phyloP scores from a whole-genome alignment of 805 yeast genomes.

The Candida succiphila region DNA sequence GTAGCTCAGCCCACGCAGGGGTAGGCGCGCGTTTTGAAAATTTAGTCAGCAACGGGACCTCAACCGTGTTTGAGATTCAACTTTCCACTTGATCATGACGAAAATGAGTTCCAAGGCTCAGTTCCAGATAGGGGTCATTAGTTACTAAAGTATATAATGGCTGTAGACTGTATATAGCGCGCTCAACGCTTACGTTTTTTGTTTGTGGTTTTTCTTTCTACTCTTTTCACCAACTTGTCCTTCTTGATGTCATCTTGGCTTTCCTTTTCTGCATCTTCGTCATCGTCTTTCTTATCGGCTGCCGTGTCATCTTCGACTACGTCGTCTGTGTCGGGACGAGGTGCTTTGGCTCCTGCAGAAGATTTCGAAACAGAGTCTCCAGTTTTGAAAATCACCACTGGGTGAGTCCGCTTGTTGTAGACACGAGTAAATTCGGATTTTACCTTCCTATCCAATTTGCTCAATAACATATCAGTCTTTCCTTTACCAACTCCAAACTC shows the following conservation, averaged over 20 bases:
- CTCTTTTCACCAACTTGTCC: slow-evolving; percentile 54
- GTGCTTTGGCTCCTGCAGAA: slow-evolving; percentile 15
- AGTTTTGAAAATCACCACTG: slow-evolving; percentile 72
- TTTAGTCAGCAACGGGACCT: no score
- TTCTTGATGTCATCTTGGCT: slow-evolving; percentile 42
- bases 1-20: no score
- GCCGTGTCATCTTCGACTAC: slow-evolving; percentile 49
- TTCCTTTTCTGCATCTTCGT: slow-evolving; percentile 31
- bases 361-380: slow-evolving; percentile 45
- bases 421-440: slow-evolving; percentile 82
- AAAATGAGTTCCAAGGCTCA: no score
- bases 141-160: no score
- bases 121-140: no score
- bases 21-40: no score
- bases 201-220: slow-evolving; percentile 11
- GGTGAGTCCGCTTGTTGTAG: slow-evolving; percentile 72
- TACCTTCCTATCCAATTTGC: slow-evolving; percentile 63
- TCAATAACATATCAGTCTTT: slow-evolving; percentile 31
- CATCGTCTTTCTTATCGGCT: slow-evolving; percentile 29
- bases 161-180: no score
- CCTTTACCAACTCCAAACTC: slow-evolving; percentile 70
- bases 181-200: not conserved
- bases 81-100: no score
- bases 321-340: slow-evolving; percentile 58
- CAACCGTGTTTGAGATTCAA: no score